Conservation (phyloP, 176 grass and related monocot species). For the Carex parvula region DNA sequence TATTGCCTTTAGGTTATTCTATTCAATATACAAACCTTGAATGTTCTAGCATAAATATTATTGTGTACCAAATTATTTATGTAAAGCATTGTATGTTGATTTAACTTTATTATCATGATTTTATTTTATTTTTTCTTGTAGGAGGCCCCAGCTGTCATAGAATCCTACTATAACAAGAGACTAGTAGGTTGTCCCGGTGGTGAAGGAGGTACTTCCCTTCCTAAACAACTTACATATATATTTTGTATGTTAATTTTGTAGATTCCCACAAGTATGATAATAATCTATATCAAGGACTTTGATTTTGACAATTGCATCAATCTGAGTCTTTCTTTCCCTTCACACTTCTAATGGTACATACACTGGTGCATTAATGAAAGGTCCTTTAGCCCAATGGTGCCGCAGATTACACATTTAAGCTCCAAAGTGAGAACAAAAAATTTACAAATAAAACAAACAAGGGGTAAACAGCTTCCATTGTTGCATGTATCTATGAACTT, state of each 20-base stretch:
- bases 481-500: background rate
- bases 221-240: slow-evolving; percentile 24
- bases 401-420: background rate
- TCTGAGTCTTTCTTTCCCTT: too few species aligned
- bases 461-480: background rate
- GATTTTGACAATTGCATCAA: background rate
- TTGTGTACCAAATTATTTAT: background rate
- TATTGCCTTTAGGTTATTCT: background rate
- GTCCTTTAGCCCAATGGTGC: background rate
- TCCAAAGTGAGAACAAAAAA: background rate
- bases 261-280: background rate
- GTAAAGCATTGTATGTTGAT: slow-evolving; percentile 8
- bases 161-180: slow-evolving; percentile 89
- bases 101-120: slow-evolving; percentile 26
- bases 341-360: background rate
- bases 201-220: slow-evolving; percentile 66
- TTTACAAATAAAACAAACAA: background rate
- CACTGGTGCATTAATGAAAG: background rate
- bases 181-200: slow-evolving; percentile 91
- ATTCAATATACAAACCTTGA: background rate
- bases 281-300: background rate
- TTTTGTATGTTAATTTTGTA: background rate
- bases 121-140: slow-evolving; percentile 31
- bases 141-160: slow-evolving; percentile 84
- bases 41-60: background rate